These are phyloP conservation scores for Penicillium italicum DNA, from an alignment of 2,329 filamentous ascomycete genomes.

Conservation along the genomic window DNA sequence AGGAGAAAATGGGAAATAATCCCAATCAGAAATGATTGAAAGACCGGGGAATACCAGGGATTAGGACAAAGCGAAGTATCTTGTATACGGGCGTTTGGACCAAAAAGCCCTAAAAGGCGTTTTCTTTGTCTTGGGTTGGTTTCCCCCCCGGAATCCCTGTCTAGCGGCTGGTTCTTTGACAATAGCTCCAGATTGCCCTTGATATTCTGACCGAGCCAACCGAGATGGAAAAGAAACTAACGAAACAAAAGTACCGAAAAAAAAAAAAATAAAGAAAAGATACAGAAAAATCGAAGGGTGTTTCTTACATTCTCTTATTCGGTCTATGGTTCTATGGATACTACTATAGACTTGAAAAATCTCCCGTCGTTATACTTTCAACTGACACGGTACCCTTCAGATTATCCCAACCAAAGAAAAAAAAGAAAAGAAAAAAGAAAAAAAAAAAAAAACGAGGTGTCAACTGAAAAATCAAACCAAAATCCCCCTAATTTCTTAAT, in stretches of 20 bases:
- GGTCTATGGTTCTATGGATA: background rate
- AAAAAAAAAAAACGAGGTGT: background rate
- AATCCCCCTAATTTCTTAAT: background rate
- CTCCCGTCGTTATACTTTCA: background rate
- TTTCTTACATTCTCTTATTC: background rate
- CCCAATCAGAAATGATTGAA: conserved; percentile 7
- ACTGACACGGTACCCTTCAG: conserved; percentile 5
- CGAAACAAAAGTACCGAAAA: background rate
- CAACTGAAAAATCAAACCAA: background rate
- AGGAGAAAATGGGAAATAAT: conserved; percentile 12
- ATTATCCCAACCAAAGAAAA: background rate
- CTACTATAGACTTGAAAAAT: background rate
- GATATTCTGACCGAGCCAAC: conserved; percentile 24
- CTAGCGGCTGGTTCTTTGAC: conserved; percentile 19
- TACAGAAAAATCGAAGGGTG: background rate
- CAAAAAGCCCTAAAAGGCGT: conserved; percentile 6
- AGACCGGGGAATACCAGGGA: conserved; percentile 1
- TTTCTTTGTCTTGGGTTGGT: conserved; percentile 9
- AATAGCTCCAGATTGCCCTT: conserved; percentile 11
- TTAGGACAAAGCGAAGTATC: conserved; percentile 8
- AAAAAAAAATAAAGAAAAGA: background rate
- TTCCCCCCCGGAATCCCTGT: conserved; percentile 11
- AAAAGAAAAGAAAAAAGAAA: background rate
- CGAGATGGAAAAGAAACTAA: conserved; percentile 1
- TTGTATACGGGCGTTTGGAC: conserved; percentile 11